Conservation (phyloP, 2,329 filamentous ascomycete genomes). For the Chaetomium strumarium region DNA sequence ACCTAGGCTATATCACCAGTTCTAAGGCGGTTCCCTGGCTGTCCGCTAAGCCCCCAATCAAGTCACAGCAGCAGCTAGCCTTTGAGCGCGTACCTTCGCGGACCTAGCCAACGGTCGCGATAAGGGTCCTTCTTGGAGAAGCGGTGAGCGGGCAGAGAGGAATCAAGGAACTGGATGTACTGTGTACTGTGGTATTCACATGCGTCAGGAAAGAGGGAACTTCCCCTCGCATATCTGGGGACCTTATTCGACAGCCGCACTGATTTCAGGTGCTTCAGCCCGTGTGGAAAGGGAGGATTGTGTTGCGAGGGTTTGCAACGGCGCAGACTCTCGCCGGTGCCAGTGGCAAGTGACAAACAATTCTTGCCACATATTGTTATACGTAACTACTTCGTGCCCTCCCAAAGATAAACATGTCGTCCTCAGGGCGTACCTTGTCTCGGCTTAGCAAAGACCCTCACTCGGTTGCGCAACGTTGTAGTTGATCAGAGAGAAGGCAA, state of each 20-base stretch:
- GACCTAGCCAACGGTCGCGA: no score
- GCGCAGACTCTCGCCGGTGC: not conserved
- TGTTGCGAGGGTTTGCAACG: not conserved
- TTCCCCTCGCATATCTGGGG: constrained; percentile 2
- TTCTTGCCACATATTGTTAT: no score
- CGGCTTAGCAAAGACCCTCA: not conserved
- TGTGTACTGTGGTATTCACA: no score
- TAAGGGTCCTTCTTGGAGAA: not conserved
- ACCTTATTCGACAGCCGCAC: constrained; percentile 12
- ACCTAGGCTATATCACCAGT: constrained; percentile 16
- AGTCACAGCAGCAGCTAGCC: not conserved
- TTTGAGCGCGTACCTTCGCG: no score
- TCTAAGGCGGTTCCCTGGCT: constrained; percentile 17
- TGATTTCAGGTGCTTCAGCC: constrained; percentile 10
- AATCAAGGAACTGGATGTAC: no score
- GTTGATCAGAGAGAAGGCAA: not conserved
- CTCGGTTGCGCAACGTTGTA: constrained; percentile 7
- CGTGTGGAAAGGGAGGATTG: not conserved
- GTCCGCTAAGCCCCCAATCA: constrained; percentile 13
- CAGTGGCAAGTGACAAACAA: not conserved
- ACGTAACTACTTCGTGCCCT: no score
- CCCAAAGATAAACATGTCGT: not conserved
- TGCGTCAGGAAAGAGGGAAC: constrained; percentile 2
- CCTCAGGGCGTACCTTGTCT: not conserved
- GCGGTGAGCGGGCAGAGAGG: constrained; percentile 2